Evolutionary conservation across 306 rosid genomes (phyloP).

Genomic region (Medicago ruthenica): DNA sequence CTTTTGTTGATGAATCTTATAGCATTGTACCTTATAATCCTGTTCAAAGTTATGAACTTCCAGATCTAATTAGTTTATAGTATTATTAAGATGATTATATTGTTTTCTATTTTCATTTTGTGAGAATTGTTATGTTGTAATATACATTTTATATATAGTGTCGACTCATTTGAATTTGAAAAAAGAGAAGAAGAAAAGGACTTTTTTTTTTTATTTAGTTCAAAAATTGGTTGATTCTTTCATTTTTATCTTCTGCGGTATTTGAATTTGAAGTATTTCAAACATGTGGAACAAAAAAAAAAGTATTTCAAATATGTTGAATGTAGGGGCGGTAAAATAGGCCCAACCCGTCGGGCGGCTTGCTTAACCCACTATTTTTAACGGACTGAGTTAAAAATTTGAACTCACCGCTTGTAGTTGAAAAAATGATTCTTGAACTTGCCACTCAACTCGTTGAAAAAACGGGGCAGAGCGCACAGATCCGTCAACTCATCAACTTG

Average conservation of each 20-base stretch:
- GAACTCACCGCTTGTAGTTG: too few species aligned
- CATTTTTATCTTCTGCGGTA: background rate
- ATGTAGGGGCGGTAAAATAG: too few species aligned
- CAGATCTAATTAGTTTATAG: slow-evolving; percentile 72
- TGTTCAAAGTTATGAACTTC: slow-evolving; percentile 47
- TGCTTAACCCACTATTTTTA: too few species aligned
- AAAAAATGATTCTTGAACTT: too few species aligned
- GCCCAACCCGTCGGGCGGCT: too few species aligned
- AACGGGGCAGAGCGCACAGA: too few species aligned
- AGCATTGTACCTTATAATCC: slow-evolving; percentile 39
- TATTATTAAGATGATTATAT: background rate
- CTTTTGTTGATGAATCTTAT: slow-evolving; percentile 44
- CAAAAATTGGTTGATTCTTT: background rate
- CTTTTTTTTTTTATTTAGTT: background rate
- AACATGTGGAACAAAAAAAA: too few species aligned
- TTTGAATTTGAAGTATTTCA: background rate
- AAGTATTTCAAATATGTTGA: background rate
- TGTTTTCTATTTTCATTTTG: background rate
- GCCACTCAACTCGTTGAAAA: too few species aligned
- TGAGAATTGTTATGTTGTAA: background rate
- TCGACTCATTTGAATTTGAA: background rate
- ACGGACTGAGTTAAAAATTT: too few species aligned
- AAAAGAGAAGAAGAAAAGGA: background rate
- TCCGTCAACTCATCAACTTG: too few species aligned
- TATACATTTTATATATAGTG: background rate